Evolutionary conservation across 2,329 filamentous ascomycete species (phyloP), one percentile per base, ranked within the genome.

Genomic region (Claviceps humidiphila): DNA sequence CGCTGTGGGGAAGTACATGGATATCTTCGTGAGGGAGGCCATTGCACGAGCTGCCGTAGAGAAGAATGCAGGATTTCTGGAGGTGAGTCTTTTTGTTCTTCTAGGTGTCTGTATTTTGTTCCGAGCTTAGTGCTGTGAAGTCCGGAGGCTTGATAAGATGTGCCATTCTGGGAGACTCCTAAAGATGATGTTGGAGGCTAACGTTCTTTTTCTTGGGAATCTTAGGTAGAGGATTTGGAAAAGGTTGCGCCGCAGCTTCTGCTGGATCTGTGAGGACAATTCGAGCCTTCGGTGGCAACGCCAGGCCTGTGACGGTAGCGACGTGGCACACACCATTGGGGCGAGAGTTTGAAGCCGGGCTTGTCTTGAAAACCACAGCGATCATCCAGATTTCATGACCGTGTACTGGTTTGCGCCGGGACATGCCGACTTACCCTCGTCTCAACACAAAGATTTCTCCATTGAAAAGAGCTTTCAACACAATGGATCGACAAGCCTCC

Each of bases 21-120:
- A 96, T 67, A 80, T 91, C 0, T 97, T 96, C 69, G 85, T 95
- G 51, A 77, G 86, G 56, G 91, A 97, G 71, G 88, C 89, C 1
- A 82, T 97, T 64, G 88, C 89, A 16, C 71, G 91, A 62, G 83
- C 87, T 41, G 80, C 82, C 9, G 81, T 82, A 54, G 85, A 88
- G 72, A 83, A 84, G 63, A 73, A 73, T 37, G 74, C 80, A 54
- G 82, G 79, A 4, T 89, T 90, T 62, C 65, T 91, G 39, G 87
- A 93, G 78, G 84, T 89, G 58, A 67, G 78, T 66, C 3, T 9
- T 9, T 9, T 34, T 11, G n/a, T 14, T 30, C 20, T 11, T 2
- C 2, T 41, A n/a, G 34, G 6, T 20, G 11, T 47, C 26, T 30
- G 9, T 45, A 4, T 42, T 42, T 34, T 34, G 30, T 11, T 11